Base-by-base conservation (phyloP, 441 rosid genomes). In the Melastoma candidum region DNA sequence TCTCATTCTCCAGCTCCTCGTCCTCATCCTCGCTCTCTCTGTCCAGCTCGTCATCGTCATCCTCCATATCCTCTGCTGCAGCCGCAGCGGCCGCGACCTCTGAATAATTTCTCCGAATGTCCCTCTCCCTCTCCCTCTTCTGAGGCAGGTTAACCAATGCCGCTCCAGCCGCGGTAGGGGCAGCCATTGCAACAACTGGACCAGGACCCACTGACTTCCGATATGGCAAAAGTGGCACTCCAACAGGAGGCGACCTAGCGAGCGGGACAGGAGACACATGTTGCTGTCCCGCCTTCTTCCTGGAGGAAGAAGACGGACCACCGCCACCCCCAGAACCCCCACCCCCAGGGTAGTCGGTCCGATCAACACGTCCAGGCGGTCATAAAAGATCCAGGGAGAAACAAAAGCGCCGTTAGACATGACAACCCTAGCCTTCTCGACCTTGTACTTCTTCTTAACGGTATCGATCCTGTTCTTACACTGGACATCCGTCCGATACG, bases 381-480 rank as follows among this genome's bases (percentile, higher is more conserved):
- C 80, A 63, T 74, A 92, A 71, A 88, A 92, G 10, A 87, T 82
- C 97, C 98, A 92, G 0, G 84, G 56, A 29, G 84, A 77, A 26
- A 70, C 32, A 26, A 71, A 55, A 17, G 71, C 54, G 12, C 90
- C 83, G 56, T 68, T 71, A 9, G 84, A 73, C 44, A 85, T 71
- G 1, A 77, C 46, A 54, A 82, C 76, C 74, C 85, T 74, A 54
- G 86, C 81, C 64, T 81, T 92, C 86, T 92, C 98, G 71, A 74
- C 64, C 82, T 88, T 92, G 68, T 85, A 92, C 74, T 85, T 92
- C 74, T 92, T 92, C 86, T 92, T 88, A 26, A 92, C 70, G 39
- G 98, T 88, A 54, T 92, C 98, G 77, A 92, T 82, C 63, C 97
- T 89, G 70, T 92, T 92, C 75, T 92, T 92, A 53, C 98, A 88